Evolutionary conservation across 305 asterid species (phyloP).

Genomic region (Ajuga reptans): DNA sequence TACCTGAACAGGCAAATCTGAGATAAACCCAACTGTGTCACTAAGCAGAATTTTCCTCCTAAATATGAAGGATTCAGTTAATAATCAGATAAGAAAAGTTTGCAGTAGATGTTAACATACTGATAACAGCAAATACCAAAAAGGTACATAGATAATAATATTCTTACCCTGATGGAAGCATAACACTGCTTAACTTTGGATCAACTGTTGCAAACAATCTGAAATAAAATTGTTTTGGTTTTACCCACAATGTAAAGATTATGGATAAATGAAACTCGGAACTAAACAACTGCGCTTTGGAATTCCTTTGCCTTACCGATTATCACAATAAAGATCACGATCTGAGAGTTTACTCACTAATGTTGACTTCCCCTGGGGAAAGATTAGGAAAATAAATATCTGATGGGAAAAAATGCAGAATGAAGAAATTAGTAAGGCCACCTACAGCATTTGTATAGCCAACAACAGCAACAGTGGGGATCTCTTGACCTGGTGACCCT

Average conservation of each 20-base stretch:
- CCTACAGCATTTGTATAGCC: slow-evolving; percentile 98
- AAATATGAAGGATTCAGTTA: slow-evolving; percentile 23
- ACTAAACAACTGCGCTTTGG: neutral
- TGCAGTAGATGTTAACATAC: slow-evolving; percentile 7
- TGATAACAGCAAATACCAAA: neutral
- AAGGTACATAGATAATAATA: neutral
- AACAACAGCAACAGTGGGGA: slow-evolving; percentile 81
- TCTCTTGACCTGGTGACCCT: slow-evolving; percentile 52
- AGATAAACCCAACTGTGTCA: slow-evolving; percentile 94
- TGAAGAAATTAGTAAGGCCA: slow-evolving; percentile 15
- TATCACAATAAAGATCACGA: slow-evolving; percentile 67
- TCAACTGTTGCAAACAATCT: slow-evolving; percentile 97
- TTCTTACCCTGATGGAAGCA: slow-evolving; percentile 88
- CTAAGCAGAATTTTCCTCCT: slow-evolving; percentile 92
- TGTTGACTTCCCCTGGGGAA: slow-evolving; percentile 82
- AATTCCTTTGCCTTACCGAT: slow-evolving; percentile 52
- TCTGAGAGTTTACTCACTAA: slow-evolving; percentile 75
- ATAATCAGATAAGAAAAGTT: neutral
- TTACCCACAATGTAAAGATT: neutral
- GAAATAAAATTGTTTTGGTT: slow-evolving; percentile 25
- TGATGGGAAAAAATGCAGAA: slow-evolving; percentile 15
- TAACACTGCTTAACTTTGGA: slow-evolving; percentile 74
- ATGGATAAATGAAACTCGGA: neutral
- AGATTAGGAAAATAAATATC: slow-evolving; percentile 13
- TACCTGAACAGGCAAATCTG: slow-evolving; percentile 95